Conservation (phyloP, 257 asterid genomes). For the Fraxinus cuspidata region DNA sequence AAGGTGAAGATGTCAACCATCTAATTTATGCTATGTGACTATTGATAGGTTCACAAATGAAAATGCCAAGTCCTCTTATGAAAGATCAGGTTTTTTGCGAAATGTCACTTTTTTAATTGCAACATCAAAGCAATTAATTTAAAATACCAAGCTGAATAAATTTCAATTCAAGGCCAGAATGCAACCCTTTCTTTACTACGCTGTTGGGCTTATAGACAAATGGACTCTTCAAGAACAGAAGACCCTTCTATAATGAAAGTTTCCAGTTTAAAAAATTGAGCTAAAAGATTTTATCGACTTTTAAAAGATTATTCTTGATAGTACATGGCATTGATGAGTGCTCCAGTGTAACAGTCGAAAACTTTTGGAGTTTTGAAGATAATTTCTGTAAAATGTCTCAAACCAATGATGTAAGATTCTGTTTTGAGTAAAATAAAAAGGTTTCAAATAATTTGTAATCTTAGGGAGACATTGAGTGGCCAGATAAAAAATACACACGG, state of each 20-base stretch:
- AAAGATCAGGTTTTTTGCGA: neutral
- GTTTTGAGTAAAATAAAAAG: neutral
- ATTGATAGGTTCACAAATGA: neutral
- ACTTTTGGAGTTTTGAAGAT: neutral
- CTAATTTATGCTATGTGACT: neutral
- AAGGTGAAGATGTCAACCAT: constrained; percentile 48
- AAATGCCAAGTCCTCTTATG: neutral
- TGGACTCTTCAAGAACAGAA: neutral
- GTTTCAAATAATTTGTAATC: neutral
- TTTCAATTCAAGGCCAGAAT: neutral
- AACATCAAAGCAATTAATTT: neutral
- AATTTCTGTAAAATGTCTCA: neutral
- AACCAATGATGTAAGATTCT: neutral
- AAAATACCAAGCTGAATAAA: neutral
- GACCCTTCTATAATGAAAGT: neutral
- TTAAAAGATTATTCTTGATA: neutral
- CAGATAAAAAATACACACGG: neutral
- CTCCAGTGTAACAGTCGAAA: neutral
- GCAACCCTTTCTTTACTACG: neutral
- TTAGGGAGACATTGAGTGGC: neutral
- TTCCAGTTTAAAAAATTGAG: neutral
- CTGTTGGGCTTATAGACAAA: neutral
- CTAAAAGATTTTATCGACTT: neutral
- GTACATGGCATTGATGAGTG: neutral
- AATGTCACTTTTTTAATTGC: neutral